Percentiles rank a stretch among this genome's conserved stretches.
Evolutionary conservation across 2,329 filamentous ascomycete species (phyloP).

Genomic region (Calonectria pauciramosa): DNA sequence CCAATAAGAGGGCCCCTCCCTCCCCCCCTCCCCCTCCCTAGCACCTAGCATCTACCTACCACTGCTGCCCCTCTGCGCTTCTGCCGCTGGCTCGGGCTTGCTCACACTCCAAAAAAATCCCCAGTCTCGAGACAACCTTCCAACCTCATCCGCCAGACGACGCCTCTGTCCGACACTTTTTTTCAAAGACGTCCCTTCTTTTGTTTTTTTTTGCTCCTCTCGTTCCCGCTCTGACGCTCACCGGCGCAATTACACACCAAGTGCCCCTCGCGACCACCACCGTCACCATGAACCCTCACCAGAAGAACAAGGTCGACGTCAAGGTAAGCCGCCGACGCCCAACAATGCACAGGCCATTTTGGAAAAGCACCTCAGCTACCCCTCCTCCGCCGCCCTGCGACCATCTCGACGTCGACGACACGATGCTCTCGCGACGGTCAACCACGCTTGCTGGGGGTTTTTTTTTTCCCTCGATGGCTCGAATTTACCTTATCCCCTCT

Average conservation of each 20-base stretch:
- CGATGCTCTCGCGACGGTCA: background rate
- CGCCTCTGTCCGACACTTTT: conserved; percentile 1
- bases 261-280: background rate
- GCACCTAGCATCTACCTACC: conserved; percentile 32
- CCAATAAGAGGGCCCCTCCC: background rate
- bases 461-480: background rate
- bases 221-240: conserved; percentile 2
- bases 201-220: conserved; percentile 5
- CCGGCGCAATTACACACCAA: background rate
- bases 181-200: conserved; percentile 13
- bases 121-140: conserved; percentile 34
- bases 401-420: conserved; percentile 21
- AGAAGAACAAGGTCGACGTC: conserved; percentile 99
- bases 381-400: conserved; percentile 22
- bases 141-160: conserved; percentile 36
- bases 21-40: background rate
- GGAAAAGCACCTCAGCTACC: conserved; percentile 34
- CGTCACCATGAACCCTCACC: conserved; percentile 87
- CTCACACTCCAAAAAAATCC: conserved; percentile 38
- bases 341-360: conserved; percentile 27
- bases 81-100: conserved; percentile 22
- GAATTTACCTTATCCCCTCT: conserved; percentile 1
- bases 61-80: conserved; percentile 37
- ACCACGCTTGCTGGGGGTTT: background rate
- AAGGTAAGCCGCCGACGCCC: conserved; percentile 73